Evolutionary conservation across 495 filamentous ascomycete genomes (phyloP).

Genomic region (Penicillium maclennaniae): DNA sequence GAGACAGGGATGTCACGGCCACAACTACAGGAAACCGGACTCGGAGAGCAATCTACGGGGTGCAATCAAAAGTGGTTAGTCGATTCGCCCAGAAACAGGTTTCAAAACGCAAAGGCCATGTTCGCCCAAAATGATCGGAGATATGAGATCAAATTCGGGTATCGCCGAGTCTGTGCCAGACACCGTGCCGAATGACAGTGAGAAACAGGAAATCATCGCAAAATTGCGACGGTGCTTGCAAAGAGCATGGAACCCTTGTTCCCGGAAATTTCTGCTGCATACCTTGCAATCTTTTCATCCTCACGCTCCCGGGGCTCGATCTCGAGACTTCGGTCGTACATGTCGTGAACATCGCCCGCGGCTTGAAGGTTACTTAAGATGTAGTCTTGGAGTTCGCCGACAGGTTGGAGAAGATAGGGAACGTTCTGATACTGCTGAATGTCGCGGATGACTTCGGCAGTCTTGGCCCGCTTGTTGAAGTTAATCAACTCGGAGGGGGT

Average conservation of each 20-base stretch:
- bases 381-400: slow-evolving; percentile 92
- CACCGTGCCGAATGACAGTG: slow-evolving; percentile 15
- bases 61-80: slow-evolving; percentile 38
- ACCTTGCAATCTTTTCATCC: slow-evolving; percentile 91
- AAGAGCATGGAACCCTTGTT: slow-evolving; percentile 37
- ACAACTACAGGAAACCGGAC: slow-evolving; percentile 65
- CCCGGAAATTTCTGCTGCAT: slow-evolving; percentile 39
- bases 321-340: slow-evolving; percentile 92
- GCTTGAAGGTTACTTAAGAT: slow-evolving; percentile 92
- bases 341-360: slow-evolving; percentile 94
- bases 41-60: slow-evolving; percentile 63
- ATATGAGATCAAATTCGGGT: slow-evolving; percentile 29
- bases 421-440: slow-evolving; percentile 98
- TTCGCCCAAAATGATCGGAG: slow-evolving; percentile 11
- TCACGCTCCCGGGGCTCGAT: slow-evolving; percentile 94
- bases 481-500: slow-evolving; percentile 96
- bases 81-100: slow-evolving; percentile 24
- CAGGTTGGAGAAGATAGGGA: slow-evolving; percentile 82
- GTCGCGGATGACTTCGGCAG: slow-evolving; percentile 94
- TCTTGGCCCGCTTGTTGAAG: slow-evolving; percentile 96
- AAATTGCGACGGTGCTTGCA: slow-evolving; percentile 31
- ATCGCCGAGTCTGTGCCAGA: slow-evolving; percentile 22
- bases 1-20: slow-evolving; percentile 23
- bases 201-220: slow-evolving; percentile 30
- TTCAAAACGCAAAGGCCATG: slow-evolving; percentile 13